Evolutionary conservation across 352 stramenopile species (phyloP).

Genomic region (Lagenidium sp.): DNA sequence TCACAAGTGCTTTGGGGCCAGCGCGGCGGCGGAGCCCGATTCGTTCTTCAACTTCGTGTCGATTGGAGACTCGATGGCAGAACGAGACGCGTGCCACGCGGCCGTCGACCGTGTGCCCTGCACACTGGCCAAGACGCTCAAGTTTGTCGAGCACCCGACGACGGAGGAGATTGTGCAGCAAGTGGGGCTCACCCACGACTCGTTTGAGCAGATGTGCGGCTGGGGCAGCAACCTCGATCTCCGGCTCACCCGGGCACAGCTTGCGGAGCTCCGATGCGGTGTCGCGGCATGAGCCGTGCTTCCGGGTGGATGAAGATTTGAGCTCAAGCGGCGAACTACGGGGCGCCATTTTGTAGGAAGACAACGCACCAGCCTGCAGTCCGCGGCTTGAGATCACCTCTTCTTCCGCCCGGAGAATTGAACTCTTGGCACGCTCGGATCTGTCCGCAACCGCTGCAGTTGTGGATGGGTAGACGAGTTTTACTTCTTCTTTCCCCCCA

Average conservation of each 20-base stretch:
- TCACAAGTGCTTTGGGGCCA: constrained; percentile 61
- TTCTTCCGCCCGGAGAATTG: too few species aligned
- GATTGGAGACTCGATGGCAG: constrained; percentile 80
- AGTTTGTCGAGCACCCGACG: constrained; percentile 77
- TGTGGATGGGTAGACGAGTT: too few species aligned
- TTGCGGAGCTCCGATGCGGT: constrained; percentile 54
- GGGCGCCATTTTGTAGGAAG: too few species aligned
- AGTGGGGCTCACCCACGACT: constrained; percentile 74
- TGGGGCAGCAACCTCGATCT: constrained; percentile 68
- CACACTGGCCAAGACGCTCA: constrained; percentile 83
- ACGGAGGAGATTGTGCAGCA: constrained; percentile 78
- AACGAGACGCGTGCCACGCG: constrained; percentile 74
- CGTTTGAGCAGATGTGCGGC: constrained; percentile 82
- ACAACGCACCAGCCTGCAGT: too few species aligned
- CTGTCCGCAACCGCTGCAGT: too few species aligned
- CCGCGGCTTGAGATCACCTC: too few species aligned
- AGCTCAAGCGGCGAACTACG: too few species aligned
- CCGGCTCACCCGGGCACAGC: constrained; percentile 62
- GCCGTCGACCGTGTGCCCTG: constrained; percentile 46
- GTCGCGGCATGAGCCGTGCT: too few species aligned
- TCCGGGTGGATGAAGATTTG: too few species aligned
- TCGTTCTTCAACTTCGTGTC: constrained; percentile 77
- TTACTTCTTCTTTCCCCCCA: too few species aligned
- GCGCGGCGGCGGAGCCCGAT: constrained; percentile 6
- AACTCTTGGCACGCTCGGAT: too few species aligned